Conservation (phyloP, 2,329 filamentous ascomycete species). For the Colletotrichum nymphaeae region DNA sequence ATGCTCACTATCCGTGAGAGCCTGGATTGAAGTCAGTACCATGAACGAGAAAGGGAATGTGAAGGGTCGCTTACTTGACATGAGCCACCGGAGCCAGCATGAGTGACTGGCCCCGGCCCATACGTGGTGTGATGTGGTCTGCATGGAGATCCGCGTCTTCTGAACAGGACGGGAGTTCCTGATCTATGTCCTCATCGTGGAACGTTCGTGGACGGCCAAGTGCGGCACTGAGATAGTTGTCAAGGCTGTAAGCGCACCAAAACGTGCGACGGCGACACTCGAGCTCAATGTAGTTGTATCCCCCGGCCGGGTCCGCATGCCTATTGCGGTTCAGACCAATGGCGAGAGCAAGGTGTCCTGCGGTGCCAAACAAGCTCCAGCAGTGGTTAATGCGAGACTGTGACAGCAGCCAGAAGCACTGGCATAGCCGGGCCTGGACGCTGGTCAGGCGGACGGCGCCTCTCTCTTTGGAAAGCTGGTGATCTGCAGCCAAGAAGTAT, state of each 20-base stretch:
- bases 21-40: constrained; percentile 30
- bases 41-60: background rate
- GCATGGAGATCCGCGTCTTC: constrained; percentile 55
- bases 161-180: constrained; percentile 64
- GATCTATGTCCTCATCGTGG: constrained; percentile 74
- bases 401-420: constrained; percentile 57
- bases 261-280: constrained; percentile 61
- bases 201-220: constrained; percentile 71
- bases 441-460: constrained; percentile 52
- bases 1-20: constrained; percentile 49
- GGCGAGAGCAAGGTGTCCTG: constrained; percentile 50
- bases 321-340: constrained; percentile 53
- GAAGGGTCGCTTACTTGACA: constrained; percentile 43
- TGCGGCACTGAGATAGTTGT: constrained; percentile 72
- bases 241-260: constrained; percentile 73
- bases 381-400: constrained; percentile 59
- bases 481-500: constrained; percentile 49
- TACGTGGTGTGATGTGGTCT: constrained; percentile 29
- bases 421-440: constrained; percentile 53
- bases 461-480: constrained; percentile 51
- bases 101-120: constrained; percentile 38
- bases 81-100: constrained; percentile 51
- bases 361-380: constrained; percentile 58
- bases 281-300: constrained; percentile 46
- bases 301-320: constrained; percentile 36